Base-by-base conservation (phyloP, 257 asterid genomes). In the Agastache rugosa region DNA sequence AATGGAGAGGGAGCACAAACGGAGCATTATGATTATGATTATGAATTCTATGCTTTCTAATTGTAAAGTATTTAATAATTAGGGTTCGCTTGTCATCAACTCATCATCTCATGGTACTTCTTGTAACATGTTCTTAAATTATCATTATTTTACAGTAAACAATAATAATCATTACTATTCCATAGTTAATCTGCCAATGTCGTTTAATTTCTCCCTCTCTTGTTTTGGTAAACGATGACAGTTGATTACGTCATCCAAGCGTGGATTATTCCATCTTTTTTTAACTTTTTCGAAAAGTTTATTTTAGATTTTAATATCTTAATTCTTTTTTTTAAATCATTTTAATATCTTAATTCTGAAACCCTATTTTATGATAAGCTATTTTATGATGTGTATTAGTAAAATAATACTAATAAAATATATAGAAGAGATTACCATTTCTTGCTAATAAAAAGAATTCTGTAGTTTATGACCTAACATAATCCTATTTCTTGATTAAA, bases 11-110 rank as follows among this genome's bases (percentile, higher is more conserved):
- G 81, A 63, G 74, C 83, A 80, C 67, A 79, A 63, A 63, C 71
- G 71, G 55, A 76, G 77, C 83, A 79, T 74, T 76, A 75, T 81
- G 63, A 80, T 75, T 79, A 69, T 72, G 86, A 83, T 79, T 80
- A 75, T 78, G 85, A 83, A 73, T 61, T 81, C 75, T 63, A 76
- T 82, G 84, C 39, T 20, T 16, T 5, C 45, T 77, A 25, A 27
- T 50, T 25, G 56, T 75, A 55, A 67, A 64, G 23, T 42, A 29
- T 1, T 42, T 41, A 42, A 45, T 42, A 77, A 64, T 69, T 39
- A 39, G 11, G 39, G 37, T 10, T 29, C 29, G 1, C 14, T 77
- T 45, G 23, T 17, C 74, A 56, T 37, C 11, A 12, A 39, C 44
- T 39, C 44, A 39, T 65, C 54, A 55, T 71, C 17, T 22, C 63